phyloP scores from a whole-genome alignment of 345 rosid genomes.

The Raphanus sativus region DNA sequence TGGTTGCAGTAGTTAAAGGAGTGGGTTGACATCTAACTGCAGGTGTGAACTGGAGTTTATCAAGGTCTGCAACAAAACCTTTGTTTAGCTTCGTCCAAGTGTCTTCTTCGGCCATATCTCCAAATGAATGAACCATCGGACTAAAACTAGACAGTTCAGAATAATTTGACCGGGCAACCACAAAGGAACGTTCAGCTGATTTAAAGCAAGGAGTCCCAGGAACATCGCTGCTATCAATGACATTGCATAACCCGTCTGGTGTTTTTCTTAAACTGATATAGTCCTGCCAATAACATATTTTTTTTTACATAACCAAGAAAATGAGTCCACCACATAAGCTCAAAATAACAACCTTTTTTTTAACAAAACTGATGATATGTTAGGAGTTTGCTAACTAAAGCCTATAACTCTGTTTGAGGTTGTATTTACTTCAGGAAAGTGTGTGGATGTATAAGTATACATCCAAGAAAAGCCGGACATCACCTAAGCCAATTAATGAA shows the following conservation, averaged over 20 bases:
- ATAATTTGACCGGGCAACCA: constrained; percentile 71
- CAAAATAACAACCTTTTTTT: neutral
- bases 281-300: constrained; percentile 25
- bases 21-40: constrained; percentile 63
- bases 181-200: constrained; percentile 65
- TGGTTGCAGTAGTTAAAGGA: constrained; percentile 50
- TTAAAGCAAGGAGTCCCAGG: constrained; percentile 63
- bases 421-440: constrained; percentile 8
- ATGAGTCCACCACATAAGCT: neutral
- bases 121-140: constrained; percentile 75
- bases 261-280: constrained; percentile 37
- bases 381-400: neutral
- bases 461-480: neutral
- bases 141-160: constrained; percentile 61
- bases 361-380: neutral
- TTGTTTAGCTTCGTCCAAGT: constrained; percentile 89
- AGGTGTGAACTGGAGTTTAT: constrained; percentile 71
- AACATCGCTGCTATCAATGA: constrained; percentile 45
- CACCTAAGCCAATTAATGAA: neutral
- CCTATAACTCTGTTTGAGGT: neutral
- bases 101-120: constrained; percentile 91
- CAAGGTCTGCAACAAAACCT: constrained; percentile 82
- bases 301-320: constrained; percentile 6
- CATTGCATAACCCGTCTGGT: constrained; percentile 45
- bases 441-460: neutral